Conservation (phyloP, 331 rosid genomes). For the Cydonia oblonga region DNA sequence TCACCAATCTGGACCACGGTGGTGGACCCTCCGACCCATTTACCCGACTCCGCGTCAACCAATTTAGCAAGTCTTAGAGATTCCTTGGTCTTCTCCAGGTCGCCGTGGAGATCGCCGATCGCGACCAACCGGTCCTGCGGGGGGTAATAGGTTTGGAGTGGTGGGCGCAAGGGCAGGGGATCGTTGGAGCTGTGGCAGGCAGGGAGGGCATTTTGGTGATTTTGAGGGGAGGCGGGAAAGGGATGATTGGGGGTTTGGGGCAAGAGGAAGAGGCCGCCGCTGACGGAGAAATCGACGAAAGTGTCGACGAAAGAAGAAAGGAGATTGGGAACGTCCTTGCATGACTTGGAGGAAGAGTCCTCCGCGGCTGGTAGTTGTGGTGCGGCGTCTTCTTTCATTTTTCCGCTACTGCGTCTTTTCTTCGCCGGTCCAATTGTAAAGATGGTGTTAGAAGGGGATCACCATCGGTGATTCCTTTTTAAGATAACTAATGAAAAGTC, state of each 20-base stretch:
- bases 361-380: neutral
- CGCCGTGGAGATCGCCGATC: constrained; percentile 85
- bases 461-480: too few relatives aligned
- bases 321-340: constrained; percentile 46
- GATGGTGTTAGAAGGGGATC: neutral
- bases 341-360: constrained; percentile 1
- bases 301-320: constrained; percentile 68
- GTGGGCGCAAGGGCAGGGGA: neutral
- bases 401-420: neutral
- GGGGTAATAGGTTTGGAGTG: constrained; percentile 43
- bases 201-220: neutral
- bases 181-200: neutral
- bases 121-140: constrained; percentile 62
- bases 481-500: too few relatives aligned
- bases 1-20: constrained; percentile 78
- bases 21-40: constrained; percentile 68
- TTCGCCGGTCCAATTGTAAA: neutral
- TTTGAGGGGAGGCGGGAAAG: neutral
- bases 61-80: constrained; percentile 59
- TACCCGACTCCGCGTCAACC: constrained; percentile 37
- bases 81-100: constrained; percentile 64
- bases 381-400: neutral
- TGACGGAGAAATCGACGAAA: constrained; percentile 84
- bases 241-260: neutral
- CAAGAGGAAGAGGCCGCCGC: constrained; percentile 62